phyloP scores from a whole-genome alignment of 2,329 filamentous ascomycete genomes.

The Fusarium globosum region DNA sequence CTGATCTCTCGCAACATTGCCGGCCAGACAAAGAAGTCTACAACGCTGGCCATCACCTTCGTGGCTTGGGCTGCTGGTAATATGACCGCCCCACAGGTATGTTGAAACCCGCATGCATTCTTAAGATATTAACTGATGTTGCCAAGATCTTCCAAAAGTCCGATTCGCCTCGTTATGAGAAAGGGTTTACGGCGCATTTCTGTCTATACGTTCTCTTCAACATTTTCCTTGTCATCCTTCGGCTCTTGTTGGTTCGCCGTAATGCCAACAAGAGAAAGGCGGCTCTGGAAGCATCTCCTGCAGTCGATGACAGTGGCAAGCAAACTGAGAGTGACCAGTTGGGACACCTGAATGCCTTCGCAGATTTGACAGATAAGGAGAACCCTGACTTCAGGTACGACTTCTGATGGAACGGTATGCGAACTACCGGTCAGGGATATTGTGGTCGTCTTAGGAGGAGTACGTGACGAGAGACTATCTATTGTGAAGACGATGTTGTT shows the following conservation, averaged over 20 bases:
- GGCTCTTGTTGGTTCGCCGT: not conserved
- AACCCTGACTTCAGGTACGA: not conserved
- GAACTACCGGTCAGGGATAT: too few species aligned
- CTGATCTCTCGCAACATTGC: constrained; percentile 45
- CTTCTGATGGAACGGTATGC: not conserved
- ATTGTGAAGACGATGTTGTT: too few species aligned
- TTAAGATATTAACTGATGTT: not conserved
- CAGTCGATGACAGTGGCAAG: not conserved
- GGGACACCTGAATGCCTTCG: not conserved
- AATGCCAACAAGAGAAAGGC: not conserved
- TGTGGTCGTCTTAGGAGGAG: fast-evolving
- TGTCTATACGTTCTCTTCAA: not conserved
- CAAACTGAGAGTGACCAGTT: not conserved
- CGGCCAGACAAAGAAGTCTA: constrained; percentile 58
- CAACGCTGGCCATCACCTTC: constrained; percentile 54
- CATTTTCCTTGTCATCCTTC: not conserved
- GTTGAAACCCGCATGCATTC: not conserved
- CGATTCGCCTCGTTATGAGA: not conserved
- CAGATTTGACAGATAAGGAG: not conserved
- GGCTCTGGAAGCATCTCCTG: not conserved
- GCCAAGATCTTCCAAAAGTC: not conserved
- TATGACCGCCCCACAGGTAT: constrained; percentile 52
- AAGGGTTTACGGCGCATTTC: not conserved
- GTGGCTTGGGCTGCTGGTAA: constrained; percentile 57
- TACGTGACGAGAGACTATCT: fast-evolving